Base-by-base conservation (phyloP, 129 eudicot species). In the Pseudognaphalium luteoalbum region DNA sequence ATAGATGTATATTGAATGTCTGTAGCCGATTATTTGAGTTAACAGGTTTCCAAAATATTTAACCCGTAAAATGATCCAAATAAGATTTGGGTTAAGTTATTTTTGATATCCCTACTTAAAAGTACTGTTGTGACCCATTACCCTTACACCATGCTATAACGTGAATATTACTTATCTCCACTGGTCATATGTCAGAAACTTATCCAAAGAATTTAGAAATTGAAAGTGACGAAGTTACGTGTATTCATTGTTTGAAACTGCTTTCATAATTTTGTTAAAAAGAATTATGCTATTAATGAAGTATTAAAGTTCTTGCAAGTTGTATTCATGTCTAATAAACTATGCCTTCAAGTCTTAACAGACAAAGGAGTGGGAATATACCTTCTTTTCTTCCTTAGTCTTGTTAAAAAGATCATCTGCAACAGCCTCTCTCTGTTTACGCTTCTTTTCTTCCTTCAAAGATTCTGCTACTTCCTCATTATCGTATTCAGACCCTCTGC, bases 381-480 rank as follows among this genome's bases (percentile, higher is more conserved):
- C 97, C 95, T 44, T 44, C 52, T 44, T 44, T 44, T 44, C 52
- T 11, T 44, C 52, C 52, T 81, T 83, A 9, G 87, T 83, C 19
- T 82, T 83, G 86, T 88, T 87, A 51, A 93, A 93, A 33, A 93
- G 83, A 80, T 93, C 96, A 60, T 90, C 98, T 19, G 98, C 89
- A 81, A 87, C 80, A 69, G 96, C 92, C 83, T 93, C 98, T 88
- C 83, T 87, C 76, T 88, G 86, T 70, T 88, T 93, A 60, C 97
- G 87, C 72, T 74, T 82, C 83, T 88, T 93, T 87, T 93, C 97
- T 79, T 90, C 98, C 68, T 88, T 88, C 16, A 90, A 14, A 21
- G 85, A 87, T 77, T 85, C 87, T 4, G 82, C 87, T 59, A 86
- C 83, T 66, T 72, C 89, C 64, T 88, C 92, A 64, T 71, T 82